Evolutionary conservation across 2,329 filamentous ascomycete genomes (phyloP).

Genomic region (Fusarium robinianum): DNA sequence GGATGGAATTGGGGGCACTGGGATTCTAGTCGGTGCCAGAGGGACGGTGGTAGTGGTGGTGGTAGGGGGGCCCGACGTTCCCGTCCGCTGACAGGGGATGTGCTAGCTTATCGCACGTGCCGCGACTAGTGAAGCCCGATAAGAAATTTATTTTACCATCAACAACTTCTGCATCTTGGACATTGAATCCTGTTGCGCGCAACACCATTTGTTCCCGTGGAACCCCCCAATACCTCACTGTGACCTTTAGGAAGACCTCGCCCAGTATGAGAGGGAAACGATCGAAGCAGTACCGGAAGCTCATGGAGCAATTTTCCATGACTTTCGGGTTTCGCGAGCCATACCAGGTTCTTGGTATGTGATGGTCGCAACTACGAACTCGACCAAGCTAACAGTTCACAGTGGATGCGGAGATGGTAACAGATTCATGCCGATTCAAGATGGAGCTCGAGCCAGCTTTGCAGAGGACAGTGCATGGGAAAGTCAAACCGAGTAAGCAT

Average conservation of each 20-base stretch:
- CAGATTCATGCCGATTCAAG: slow-evolving; percentile 80
- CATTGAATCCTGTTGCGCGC: slow-evolving; percentile 13
- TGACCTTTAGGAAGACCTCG: neutral
- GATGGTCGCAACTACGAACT: slow-evolving; percentile 3
- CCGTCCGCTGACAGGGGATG: too few species aligned
- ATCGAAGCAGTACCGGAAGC: slow-evolving; percentile 69
- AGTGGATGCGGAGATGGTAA: slow-evolving; percentile 85
- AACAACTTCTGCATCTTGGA: slow-evolving; percentile 11
- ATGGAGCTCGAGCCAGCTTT: slow-evolving; percentile 83
- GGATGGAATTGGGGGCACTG: neutral
- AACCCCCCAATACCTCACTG: slow-evolving; percentile 5
- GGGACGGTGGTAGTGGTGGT: slow-evolving; percentile 7
- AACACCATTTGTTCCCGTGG: slow-evolving; percentile 1
- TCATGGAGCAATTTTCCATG: slow-evolving; percentile 89
- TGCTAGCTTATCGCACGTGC: slow-evolving; percentile 44
- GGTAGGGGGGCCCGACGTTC: too few species aligned
- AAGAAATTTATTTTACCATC: slow-evolving; percentile 47
- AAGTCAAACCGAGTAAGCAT: slow-evolving; percentile 76
- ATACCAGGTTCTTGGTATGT: slow-evolving; percentile 80
- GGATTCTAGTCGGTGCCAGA: too few species aligned
- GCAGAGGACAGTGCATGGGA: slow-evolving; percentile 81
- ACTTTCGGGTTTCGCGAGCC: slow-evolving; percentile 90
- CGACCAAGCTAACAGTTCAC: slow-evolving; percentile 30
- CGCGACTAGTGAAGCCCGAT: slow-evolving; percentile 31
- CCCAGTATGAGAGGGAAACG: slow-evolving; percentile 55